Percentiles rank a stretch among this genome's conserved stretches.
phyloP scores from a whole-genome alignment of 805 yeast species.

The Isabelozyma pseudorhagii region DNA sequence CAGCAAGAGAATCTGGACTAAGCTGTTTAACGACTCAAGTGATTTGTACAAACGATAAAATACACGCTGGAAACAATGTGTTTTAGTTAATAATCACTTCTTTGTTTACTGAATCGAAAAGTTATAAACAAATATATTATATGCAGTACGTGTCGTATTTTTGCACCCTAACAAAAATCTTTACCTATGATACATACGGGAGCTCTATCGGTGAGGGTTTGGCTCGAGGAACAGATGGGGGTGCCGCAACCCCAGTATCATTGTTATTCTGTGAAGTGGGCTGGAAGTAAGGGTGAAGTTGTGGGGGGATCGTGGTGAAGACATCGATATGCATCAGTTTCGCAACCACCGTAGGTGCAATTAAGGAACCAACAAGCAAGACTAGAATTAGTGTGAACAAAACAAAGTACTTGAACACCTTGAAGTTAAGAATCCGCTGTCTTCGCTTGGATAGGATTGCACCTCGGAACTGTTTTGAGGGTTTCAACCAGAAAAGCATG shows the following conservation, averaged over 20 bases:
- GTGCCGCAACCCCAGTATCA: slow-evolving; percentile 55
- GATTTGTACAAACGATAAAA: too few species aligned
- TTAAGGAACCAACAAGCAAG: slow-evolving; percentile 37
- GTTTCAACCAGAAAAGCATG: slow-evolving; percentile 49
- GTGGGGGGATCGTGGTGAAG: slow-evolving; percentile 3
- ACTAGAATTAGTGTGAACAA: slow-evolving; percentile 42
- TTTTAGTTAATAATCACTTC: background rate
- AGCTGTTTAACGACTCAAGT: too few species aligned
- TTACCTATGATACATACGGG: background rate
- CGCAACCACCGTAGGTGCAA: slow-evolving; percentile 45
- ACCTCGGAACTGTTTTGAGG: slow-evolving; percentile 31
- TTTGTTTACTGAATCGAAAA: background rate
- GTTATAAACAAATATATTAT: background rate
- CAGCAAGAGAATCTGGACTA: too few species aligned
- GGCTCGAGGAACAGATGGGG: slow-evolving; percentile 38
- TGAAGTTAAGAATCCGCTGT: slow-evolving; percentile 17
- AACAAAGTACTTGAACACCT: slow-evolving; percentile 43
- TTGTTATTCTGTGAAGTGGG: slow-evolving; percentile 63
- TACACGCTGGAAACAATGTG: background rate
- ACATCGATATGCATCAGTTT: background rate
- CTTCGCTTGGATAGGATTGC: slow-evolving; percentile 41
- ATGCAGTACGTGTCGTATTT: background rate
- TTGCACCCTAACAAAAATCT: background rate
- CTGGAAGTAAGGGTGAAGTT: slow-evolving; percentile 38
- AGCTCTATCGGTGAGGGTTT: slow-evolving; percentile 14